phyloP scores from a whole-genome alignment of 2,329 filamentous ascomycete species.

The Bipolaris sorokiniana region DNA sequence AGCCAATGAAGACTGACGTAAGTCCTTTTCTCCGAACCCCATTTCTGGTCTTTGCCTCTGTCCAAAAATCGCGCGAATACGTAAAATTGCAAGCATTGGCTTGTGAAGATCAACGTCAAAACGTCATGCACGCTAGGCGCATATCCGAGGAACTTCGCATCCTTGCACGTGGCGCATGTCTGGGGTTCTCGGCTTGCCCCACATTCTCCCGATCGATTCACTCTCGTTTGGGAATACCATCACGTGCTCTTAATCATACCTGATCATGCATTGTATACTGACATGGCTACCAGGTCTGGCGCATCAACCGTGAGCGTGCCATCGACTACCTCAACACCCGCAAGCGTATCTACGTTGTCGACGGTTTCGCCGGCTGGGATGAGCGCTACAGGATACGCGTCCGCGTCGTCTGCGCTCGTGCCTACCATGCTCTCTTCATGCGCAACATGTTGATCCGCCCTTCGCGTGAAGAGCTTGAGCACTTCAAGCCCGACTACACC shows the following conservation, averaged over 20 bases:
- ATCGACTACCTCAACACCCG: conserved; percentile 99
- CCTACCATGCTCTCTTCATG: conserved; percentile 99
- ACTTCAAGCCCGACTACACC: conserved; percentile 98
- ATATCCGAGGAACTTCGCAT: conserved; percentile 41
- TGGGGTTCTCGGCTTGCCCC: conserved; percentile 40
- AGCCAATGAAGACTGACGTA: conserved; percentile 97
- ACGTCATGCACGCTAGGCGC: conserved; percentile 45
- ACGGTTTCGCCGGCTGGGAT: conserved; percentile 98
- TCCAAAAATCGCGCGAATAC: conserved; percentile 6
- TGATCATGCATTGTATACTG: conserved; percentile 11
- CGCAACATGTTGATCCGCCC: conserved; percentile 99
- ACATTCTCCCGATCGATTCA: conserved; percentile 31
- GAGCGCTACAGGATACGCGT: conserved; percentile 97
- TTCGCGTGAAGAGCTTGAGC: conserved; percentile 85
- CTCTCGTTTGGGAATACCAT: conserved; percentile 8
- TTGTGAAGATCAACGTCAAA: conserved; percentile 37
- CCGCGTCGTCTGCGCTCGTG: conserved; percentile 96
- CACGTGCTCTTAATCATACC: conserved; percentile 31
- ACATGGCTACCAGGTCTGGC: conserved; percentile 77
- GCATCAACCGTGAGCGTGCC: conserved; percentile 98
- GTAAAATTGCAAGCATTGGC: conserved; percentile 25
- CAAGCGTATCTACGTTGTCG: conserved; percentile 97
- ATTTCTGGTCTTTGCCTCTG: conserved; percentile 9
- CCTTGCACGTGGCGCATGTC: conserved; percentile 36
- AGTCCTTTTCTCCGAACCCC: conserved; percentile 49